phyloP scores from a whole-genome alignment of 805 yeast species.

The Cyberlindnera veronae region DNA sequence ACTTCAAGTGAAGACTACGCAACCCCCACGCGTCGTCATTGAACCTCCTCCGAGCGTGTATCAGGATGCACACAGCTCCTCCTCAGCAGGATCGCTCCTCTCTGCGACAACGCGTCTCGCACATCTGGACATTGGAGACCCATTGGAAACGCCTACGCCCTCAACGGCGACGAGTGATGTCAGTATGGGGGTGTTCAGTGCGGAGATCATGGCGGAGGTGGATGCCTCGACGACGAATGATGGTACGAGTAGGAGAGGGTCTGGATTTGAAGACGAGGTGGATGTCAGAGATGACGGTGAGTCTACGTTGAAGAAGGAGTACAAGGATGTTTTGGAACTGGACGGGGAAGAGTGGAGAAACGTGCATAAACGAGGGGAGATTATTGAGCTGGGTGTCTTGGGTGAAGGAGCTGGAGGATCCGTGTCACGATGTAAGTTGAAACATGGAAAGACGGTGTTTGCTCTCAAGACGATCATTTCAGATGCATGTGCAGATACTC shows the following conservation, averaged over 20 bases:
- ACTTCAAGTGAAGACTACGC: conserved; percentile 22
- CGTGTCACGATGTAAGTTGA: conserved; percentile 73
- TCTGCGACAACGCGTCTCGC: conserved; percentile 21
- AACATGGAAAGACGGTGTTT: conserved; percentile 59
- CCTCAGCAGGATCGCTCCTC: conserved; percentile 21
- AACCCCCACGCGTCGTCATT: conserved; percentile 1
- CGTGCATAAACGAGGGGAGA: conserved; percentile 54
- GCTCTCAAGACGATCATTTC: conserved; percentile 64
- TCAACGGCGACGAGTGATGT: conserved; percentile 29
- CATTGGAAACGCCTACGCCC: conserved; percentile 25
- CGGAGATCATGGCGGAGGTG: conserved; percentile 30
- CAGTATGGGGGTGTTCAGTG: conserved; percentile 27
- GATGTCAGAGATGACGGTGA: not conserved
- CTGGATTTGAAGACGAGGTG: not conserved
- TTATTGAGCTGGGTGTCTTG: conserved; percentile 62
- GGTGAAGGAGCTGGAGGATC: conserved; percentile 97
- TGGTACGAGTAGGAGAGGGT: not conserved
- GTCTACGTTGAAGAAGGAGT: not conserved
- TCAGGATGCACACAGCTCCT: conserved; percentile 12
- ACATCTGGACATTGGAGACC: conserved; percentile 19
- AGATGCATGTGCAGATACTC: conserved; percentile 72
- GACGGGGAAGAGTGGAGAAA: conserved; percentile 75
- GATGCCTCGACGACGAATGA: conserved; percentile 10
- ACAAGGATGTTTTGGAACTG: conserved; percentile 48
- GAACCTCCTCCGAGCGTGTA: conserved; percentile 8